A percentile compares a stretch with the other conserved stretches of the same genome.
Conservation (phyloP, 2,329 filamentous ascomycete species). For the Colletotrichum ledebouriae region DNA sequence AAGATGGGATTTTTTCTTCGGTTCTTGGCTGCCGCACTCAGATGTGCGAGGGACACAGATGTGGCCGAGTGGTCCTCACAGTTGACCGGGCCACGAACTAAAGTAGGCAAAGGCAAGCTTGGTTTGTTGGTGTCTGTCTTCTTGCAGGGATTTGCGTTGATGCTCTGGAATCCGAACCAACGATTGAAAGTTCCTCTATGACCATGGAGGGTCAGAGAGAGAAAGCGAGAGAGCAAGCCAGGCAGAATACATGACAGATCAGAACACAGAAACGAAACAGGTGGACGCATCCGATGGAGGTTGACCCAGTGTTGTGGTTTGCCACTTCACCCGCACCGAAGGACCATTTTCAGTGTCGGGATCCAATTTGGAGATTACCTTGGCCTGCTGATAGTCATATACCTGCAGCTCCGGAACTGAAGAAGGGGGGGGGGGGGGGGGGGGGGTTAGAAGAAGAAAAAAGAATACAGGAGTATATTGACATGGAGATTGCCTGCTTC, state of each 20-base stretch:
- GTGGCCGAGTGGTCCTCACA: slow-evolving; percentile 34
- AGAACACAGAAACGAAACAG: not conserved
- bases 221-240: not conserved
- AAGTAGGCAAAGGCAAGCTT: slow-evolving; percentile 4
- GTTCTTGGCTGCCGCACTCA: slow-evolving; percentile 38
- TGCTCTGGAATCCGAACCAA: not conserved
- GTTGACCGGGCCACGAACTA: slow-evolving; percentile 33
- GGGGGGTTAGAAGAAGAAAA: not conserved
- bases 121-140: not conserved
- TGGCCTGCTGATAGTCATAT: not conserved
- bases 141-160: not conserved
- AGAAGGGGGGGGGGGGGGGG: not conserved
- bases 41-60: slow-evolving; percentile 36
- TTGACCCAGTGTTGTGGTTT: slow-evolving; percentile 28
- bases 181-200: too few species aligned
- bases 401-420: not conserved
- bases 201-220: not conserved
- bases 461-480: not conserved
- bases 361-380: slow-evolving; percentile 2
- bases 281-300: slow-evolving; percentile 21
- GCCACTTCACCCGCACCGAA: slow-evolving; percentile 34
- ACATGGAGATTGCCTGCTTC: slow-evolving; percentile 21
- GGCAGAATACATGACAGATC: not conserved
- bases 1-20: slow-evolving; percentile 41
- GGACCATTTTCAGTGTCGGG: slow-evolving; percentile 21